Conservation (phyloP, 148 eudicot genomes). For the Drosera capensis region DNA sequence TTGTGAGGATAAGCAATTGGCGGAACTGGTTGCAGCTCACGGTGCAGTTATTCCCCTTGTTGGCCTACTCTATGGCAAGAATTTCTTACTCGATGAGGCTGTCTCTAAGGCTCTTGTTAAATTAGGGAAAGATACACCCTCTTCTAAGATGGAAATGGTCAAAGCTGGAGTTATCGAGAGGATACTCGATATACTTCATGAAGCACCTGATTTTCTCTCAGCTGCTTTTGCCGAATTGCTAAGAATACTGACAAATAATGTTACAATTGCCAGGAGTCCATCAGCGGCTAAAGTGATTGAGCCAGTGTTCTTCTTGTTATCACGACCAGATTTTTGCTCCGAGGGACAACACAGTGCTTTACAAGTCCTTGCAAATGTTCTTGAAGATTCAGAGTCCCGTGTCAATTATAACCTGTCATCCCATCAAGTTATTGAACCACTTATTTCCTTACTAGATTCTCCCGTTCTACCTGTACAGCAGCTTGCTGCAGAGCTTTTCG, state of each 20-base stretch:
- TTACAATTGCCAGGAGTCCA: slow-evolving; percentile 81
- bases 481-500: slow-evolving; percentile 84
- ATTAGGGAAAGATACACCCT: slow-evolving; percentile 91
- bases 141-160: slow-evolving; percentile 97
- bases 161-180: slow-evolving; percentile 86
- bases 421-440: slow-evolving; percentile 82
- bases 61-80: slow-evolving; percentile 63
- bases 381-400: slow-evolving; percentile 86
- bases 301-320: slow-evolving; percentile 66
- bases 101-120: slow-evolving; percentile 92
- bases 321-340: slow-evolving; percentile 71
- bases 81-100: slow-evolving; percentile 82
- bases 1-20: slow-evolving; percentile 81
- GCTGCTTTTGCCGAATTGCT: slow-evolving; percentile 87
- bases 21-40: slow-evolving; percentile 77
- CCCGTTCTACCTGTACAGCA: slow-evolving; percentile 76
- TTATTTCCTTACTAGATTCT: slow-evolving; percentile 74
- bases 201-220: slow-evolving; percentile 90
- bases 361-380: slow-evolving; percentile 87
- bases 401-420: slow-evolving; percentile 52
- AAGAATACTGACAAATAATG: slow-evolving; percentile 81
- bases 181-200: slow-evolving; percentile 71
- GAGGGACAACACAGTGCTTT: slow-evolving; percentile 93
- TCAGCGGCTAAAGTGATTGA: slow-evolving; percentile 90
- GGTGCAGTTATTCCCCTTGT: slow-evolving; percentile 96